Percentiles rank a stretch among this genome's conserved stretches.
Evolutionary conservation across 1,284 basidiomycete genomes (phyloP).

Genomic region (Cyathus olla): DNA sequence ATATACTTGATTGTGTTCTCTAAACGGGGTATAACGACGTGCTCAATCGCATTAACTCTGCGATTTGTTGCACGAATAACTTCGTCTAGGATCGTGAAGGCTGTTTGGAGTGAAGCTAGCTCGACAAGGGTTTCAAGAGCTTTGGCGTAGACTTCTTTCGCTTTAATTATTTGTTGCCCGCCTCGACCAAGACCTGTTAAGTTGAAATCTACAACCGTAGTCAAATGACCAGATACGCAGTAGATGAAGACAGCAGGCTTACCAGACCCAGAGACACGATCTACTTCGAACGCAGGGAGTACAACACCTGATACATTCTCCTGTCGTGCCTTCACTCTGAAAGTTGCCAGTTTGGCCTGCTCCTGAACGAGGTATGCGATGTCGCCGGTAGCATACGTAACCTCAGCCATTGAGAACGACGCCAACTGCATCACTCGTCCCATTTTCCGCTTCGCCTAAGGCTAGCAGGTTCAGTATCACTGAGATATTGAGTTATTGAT

Average conservation of each 20-base stretch:
- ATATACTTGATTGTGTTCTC: conserved; percentile 99
- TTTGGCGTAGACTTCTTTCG: conserved; percentile 97
- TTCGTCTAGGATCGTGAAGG: conserved; percentile 99
- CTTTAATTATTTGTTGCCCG: conserved; percentile 95
- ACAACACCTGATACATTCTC: conserved; percentile 99
- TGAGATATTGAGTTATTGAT: not conserved
- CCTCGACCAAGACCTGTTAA: conserved; percentile 98
- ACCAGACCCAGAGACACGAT: conserved; percentile 87
- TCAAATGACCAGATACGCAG: not conserved
- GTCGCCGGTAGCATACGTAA: conserved; percentile 97
- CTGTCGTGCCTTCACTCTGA: conserved; percentile 94
- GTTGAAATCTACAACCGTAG: conserved; percentile 84
- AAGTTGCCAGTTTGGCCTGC: conserved; percentile 91
- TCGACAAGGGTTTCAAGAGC: conserved; percentile 98
- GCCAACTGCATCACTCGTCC: conserved; percentile 98
- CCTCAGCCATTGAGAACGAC: conserved; percentile 98
- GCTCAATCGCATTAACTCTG: conserved; percentile 98
- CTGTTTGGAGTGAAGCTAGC: conserved; percentile 96
- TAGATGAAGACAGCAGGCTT: conserved; percentile 29
- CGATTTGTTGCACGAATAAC: conserved; percentile 99
- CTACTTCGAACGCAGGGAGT: conserved; percentile 95
- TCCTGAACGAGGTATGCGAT: conserved; percentile 97
- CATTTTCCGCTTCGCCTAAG: conserved; percentile 98
- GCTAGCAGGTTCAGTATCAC: conserved; percentile 18
- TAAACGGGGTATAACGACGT: conserved; percentile 95